Conservation (phyloP, 306 rosid species). For the Pyrus bretschneideri region DNA sequence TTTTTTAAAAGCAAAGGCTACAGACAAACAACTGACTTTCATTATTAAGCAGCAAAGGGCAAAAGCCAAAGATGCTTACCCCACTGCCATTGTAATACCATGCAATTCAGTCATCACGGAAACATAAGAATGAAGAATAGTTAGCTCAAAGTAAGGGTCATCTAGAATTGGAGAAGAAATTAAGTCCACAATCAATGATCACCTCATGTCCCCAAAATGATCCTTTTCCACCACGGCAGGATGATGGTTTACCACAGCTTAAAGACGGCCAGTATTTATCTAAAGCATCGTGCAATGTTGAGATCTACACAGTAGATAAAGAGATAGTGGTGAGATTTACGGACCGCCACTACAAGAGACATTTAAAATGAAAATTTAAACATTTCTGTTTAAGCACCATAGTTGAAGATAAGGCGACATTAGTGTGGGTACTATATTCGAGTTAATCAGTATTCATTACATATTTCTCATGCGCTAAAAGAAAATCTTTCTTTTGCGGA, state of each 20-base stretch:
- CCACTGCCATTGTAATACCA: slow-evolving; percentile 58
- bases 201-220: slow-evolving; percentile 99
- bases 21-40: background rate
- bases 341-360: background rate
- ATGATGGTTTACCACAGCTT: slow-evolving; percentile 62
- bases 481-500: background rate
- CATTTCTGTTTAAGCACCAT: background rate
- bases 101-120: slow-evolving; percentile 27
- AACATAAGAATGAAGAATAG: slow-evolving; percentile 22
- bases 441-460: background rate
- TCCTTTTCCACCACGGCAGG: slow-evolving; percentile 73
- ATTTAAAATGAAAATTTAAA: background rate
- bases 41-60: background rate
- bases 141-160: slow-evolving; percentile 31
- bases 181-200: slow-evolving; percentile 25
- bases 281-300: slow-evolving; percentile 47
- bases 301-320: slow-evolving; percentile 50
- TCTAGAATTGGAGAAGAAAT: slow-evolving; percentile 6
- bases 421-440: background rate
- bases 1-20: background rate
- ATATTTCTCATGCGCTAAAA: background rate
- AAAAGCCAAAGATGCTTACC: slow-evolving; percentile 62
- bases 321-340: slow-evolving; percentile 4
- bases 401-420: background rate
- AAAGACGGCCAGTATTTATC: slow-evolving; percentile 81